Base-by-base conservation (phyloP, 805 yeast genomes). In the Grigorovia transvaalensis region DNA sequence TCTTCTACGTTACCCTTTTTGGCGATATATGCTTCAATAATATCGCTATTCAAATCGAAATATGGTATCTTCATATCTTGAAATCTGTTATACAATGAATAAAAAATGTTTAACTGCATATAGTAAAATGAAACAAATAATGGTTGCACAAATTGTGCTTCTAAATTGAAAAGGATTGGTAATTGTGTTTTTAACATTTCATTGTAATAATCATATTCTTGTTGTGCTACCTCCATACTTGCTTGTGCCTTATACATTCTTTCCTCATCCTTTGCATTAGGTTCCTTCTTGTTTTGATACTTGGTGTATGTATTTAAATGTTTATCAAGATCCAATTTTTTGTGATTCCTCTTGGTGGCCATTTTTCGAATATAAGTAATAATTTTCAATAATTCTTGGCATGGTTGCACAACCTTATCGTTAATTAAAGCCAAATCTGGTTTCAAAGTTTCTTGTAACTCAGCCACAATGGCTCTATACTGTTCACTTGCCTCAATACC, bases 31-130 rank as follows among this genome's bases (percentile, higher is more conserved):
- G 90, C 84, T 66, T 86, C 91, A 51, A 85, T 75, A 56, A 93
- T 86, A 66, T 89, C 98, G 46, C 86, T 76, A 49, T 80, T 74
- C 64, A 93, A 74, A 66, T 93, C 95, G 70, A 93, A 93, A 71
- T 93, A 93, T 15, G 97, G 96, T 58, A 93, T 93, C 72, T 93
- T 89, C 86, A 91, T 82, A 65, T 88, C 96, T 71, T 91, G 96
- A 88, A 91, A 87, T 61, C 86, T 80, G 64, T 78, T 84, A 74
- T 87, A 90, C 56, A 93, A 74, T 1, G 96, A 89, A 76, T 93
- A 93, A 70, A 90, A 93, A 53, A 93, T 88, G 73, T 93, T 93
- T 74, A 93, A 79, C 74, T 93, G 99, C 98, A 93, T 93, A 76
- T 82, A 93, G 72, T 93, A 93, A 69, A 93, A 84, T 51, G 95